Base-by-base conservation (phyloP, 805 yeast species). In the Candida pini region DNA sequence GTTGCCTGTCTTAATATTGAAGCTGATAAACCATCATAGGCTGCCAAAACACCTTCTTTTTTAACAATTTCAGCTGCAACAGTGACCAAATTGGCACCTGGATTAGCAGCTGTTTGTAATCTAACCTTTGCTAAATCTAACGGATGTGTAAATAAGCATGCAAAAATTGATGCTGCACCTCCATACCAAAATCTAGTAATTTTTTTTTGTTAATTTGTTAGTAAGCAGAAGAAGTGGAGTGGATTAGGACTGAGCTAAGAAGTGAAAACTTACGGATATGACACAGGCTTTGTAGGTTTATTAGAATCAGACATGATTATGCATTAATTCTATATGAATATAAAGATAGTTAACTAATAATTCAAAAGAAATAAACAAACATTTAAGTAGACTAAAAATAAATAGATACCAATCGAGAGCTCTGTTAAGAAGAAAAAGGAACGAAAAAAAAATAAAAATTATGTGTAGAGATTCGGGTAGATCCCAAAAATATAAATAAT, bases 61-160 rank as follows among this genome's bases (percentile, higher is more conserved):
- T 60, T 66, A 18, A 77, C 59, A 14, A 84, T 81, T 33, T 67
- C 69, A 25, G 58, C 55, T n/a, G 82, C 68, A 73, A 86, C 81
- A 6, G 73, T 62, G 6, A 73, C 53, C 44, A 86, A 64, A 0
- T 77, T 66, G 36, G 76, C 81, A 27, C 86, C 86, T 4, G 84
- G 81, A 9, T 58, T 63, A 1, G 71, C 53, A 3, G 94, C 88
- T 0, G 95, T 81, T 55, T 86, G 96, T 54, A 86, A 65, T 33
- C 95, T 73, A 7, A 88, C 95, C 51, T 86, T 86, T 3, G 95
- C 92, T 28, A 86, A 65, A 55, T 86, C 96, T 39, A 86, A 64
- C 4, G 96, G 96, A 60, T 86, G 96, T 2, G 87, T 79, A 31
- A 72, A 73, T 25, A 74, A 45, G 53, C 81, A 76, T 6, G 86